These are phyloP conservation scores for Lotmaria passim DNA, from an alignment of 208 protist species.

Conservation along the genomic window DNA sequence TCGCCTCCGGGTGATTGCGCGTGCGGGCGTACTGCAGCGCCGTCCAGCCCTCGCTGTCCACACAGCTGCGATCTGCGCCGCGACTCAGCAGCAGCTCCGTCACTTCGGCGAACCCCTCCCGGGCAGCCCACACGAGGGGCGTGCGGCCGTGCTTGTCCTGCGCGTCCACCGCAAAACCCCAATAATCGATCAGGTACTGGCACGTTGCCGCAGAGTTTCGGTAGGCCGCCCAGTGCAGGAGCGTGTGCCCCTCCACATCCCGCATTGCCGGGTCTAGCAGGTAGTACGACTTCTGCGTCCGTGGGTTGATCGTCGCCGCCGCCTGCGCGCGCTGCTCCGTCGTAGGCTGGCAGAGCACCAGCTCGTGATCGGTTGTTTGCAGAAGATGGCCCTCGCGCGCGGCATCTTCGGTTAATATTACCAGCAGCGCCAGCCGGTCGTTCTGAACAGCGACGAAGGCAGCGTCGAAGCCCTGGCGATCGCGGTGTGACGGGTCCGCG, in stretches of 20 bases:
- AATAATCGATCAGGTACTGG: slow-evolving; percentile 79
- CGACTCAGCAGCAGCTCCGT: slow-evolving; percentile 60
- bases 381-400: slow-evolving; percentile 26
- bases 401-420: slow-evolving; percentile 63
- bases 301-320: slow-evolving; percentile 21
- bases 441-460: slow-evolving; percentile 71
- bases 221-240: slow-evolving; percentile 86
- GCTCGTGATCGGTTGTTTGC: slow-evolving; percentile 22
- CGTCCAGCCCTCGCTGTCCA: slow-evolving; percentile 62
- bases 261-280: slow-evolving; percentile 47
- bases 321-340: slow-evolving; percentile 21
- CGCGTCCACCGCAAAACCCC: slow-evolving; percentile 49
- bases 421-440: slow-evolving; percentile 48
- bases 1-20: slow-evolving; percentile 69
- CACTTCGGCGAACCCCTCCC: slow-evolving; percentile 74
- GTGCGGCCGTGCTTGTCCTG: slow-evolving; percentile 65
- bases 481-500: slow-evolving; percentile 52
- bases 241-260: slow-evolving; percentile 64
- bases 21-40: slow-evolving; percentile 61
- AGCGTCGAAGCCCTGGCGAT: slow-evolving; percentile 66
- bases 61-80: slow-evolving; percentile 43
- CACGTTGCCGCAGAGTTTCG: slow-evolving; percentile 56
- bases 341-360: slow-evolving; percentile 29
- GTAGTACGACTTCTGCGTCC: slow-evolving; percentile 39
- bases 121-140: slow-evolving; percentile 78